phyloP scores from a whole-genome alignment of 1,284 basidiomycete genomes.

The Cryptococcus sp. region DNA sequence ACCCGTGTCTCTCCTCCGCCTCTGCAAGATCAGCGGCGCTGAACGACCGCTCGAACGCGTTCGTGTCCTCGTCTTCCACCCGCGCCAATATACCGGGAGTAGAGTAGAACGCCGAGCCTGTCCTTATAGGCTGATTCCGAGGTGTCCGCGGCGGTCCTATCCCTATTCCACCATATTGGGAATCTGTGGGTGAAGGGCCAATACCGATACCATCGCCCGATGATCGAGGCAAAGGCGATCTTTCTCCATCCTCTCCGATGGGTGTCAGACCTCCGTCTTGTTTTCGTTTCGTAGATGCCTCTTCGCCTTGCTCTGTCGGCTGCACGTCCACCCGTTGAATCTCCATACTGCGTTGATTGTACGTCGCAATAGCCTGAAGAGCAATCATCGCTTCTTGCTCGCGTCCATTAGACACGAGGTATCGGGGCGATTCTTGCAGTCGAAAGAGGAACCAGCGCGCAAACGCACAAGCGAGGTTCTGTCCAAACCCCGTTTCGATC shows the following conservation, averaged over 20 bases:
- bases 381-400: slow-evolving; percentile 78
- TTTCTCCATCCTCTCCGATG: slow-evolving; percentile 8
- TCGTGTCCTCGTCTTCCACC: slow-evolving; percentile 7
- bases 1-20: slow-evolving; percentile 32
- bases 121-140: slow-evolving; percentile 24
- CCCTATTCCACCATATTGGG: slow-evolving; percentile 32
- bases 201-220: slow-evolving; percentile 1
- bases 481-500: not conserved
- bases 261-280: slow-evolving; percentile 22
- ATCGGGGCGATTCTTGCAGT: slow-evolving; percentile 89
- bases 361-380: slow-evolving; percentile 76
- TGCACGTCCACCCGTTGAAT: slow-evolving; percentile 71
- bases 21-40: slow-evolving; percentile 6
- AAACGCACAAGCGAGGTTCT: slow-evolving; percentile 86
- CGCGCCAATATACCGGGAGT: slow-evolving; percentile 3
- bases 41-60: slow-evolving; percentile 34
- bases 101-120: slow-evolving; percentile 36
- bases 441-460: slow-evolving; percentile 85
- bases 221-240: slow-evolving; percentile 17
- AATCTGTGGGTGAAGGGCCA: not conserved
- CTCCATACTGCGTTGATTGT: slow-evolving; percentile 72
- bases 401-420: slow-evolving; percentile 80
- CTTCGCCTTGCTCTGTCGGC: not conserved
- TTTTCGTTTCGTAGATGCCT: slow-evolving; percentile 7
- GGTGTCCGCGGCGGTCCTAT: slow-evolving; percentile 17